Percentiles rank a stretch among this genome's conserved stretches.
Conservation (phyloP, 2,329 filamentous ascomycete genomes). For the Aspergillus tubingensis region DNA sequence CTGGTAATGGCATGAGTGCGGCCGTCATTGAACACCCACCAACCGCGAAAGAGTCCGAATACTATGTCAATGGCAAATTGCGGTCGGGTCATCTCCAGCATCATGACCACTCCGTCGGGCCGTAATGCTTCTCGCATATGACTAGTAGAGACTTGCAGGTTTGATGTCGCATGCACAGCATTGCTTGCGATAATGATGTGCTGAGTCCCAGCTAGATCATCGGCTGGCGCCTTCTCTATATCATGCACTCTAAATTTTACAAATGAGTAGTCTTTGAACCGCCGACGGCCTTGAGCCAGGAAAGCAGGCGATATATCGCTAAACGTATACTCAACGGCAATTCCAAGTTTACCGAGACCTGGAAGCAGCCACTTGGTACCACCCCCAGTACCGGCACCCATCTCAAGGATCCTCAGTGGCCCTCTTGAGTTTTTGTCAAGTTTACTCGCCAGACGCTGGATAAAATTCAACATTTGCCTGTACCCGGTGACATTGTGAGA, state of each 20-base stretch:
- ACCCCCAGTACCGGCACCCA: conserved; percentile 44
- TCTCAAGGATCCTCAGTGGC: conserved; percentile 43
- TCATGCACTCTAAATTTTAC: conserved; percentile 31
- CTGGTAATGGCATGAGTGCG: conserved; percentile 34
- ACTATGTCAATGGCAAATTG: conserved; percentile 36
- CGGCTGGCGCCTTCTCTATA: conserved; percentile 30
- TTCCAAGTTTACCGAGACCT: conserved; percentile 26
- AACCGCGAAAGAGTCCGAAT: conserved; percentile 40
- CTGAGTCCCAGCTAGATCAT: conserved; percentile 24
- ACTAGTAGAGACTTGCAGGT: conserved; percentile 26
- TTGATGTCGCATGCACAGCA: conserved; percentile 39
- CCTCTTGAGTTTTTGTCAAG: conserved; percentile 20
- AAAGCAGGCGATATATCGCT: conserved; percentile 42
- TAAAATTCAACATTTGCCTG: conserved; percentile 38
- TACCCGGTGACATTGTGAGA: conserved; percentile 39
- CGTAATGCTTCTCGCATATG: conserved; percentile 31
- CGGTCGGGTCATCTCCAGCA: conserved; percentile 36
- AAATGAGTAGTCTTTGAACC: conserved; percentile 30
- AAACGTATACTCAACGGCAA: conserved; percentile 43
- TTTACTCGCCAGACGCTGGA: conserved; percentile 21
- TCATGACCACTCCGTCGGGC: conserved; percentile 33
- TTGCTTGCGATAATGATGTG: conserved; percentile 41
- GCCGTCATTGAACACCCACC: conserved; percentile 45
- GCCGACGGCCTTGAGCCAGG: conserved; percentile 35
- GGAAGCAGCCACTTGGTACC: conserved; percentile 37